These are phyloP conservation scores for Cymbopogon citratus DNA, from an alignment of 176 grass and related monocot species.

Conservation along the genomic window DNA sequence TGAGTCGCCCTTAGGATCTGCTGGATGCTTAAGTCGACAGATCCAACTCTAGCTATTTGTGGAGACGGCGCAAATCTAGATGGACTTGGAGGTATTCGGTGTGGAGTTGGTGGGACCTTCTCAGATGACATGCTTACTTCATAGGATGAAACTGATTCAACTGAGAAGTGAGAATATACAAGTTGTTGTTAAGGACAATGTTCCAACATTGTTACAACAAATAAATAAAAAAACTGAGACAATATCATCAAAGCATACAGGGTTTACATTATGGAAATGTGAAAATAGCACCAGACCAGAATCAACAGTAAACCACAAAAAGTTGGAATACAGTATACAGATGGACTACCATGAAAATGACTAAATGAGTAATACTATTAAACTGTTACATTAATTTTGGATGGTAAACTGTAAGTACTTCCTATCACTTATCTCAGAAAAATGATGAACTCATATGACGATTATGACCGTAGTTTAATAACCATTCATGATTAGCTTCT, in stretches of 20 bases:
- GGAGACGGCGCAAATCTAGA: conserved; percentile 89
- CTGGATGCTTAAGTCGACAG: conserved; percentile 55
- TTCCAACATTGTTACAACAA: neutral
- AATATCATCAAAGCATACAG: neutral
- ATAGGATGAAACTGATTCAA: conserved; percentile 57
- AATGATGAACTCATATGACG: neutral
- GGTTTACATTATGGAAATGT: neutral
- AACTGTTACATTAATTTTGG: neutral
- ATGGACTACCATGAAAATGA: conserved; percentile 4
- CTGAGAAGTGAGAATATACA: conserved; percentile 47
- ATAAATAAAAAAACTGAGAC: neutral
- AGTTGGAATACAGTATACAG: conserved; percentile 7
- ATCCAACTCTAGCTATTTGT: conserved; percentile 64
- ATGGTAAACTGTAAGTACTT: neutral
- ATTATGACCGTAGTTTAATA: neutral
- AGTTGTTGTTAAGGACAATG: conserved; percentile 8
- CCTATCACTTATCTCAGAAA: neutral
- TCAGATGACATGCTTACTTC: conserved; percentile 78
- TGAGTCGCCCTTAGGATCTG: conserved; percentile 89
- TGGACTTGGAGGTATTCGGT: conserved; percentile 88
- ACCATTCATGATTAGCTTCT: neutral
- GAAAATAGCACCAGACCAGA: neutral
- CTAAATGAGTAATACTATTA: neutral
- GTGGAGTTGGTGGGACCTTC: conserved; percentile 70
- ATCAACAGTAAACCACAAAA: neutral